Evolutionary conservation across 345 rosid genomes (phyloP).

Genomic region (Camelina neglecta): DNA sequence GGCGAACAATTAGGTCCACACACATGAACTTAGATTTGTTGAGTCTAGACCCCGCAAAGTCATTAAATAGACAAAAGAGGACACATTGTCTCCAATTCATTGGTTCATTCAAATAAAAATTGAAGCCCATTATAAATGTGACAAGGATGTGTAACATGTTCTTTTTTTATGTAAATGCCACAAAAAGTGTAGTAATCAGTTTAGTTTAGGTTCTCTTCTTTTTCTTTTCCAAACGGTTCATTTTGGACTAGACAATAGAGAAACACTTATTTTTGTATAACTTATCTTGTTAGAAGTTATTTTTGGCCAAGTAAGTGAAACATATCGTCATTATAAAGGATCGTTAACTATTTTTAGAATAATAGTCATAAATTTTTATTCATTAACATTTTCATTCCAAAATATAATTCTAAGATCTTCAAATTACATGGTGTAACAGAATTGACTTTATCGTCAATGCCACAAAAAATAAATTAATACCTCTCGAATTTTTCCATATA

Average conservation of each 20-base stretch:
- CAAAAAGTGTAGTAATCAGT: not conserved
- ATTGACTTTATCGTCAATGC: not conserved
- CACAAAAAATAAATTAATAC: conserved; percentile 16
- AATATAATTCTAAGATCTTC: no score
- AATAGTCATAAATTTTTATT: no score
- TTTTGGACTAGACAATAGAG: not conserved
- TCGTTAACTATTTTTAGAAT: not conserved
- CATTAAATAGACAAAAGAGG: not conserved
- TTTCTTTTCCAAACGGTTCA: not conserved
- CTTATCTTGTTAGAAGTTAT: not conserved
- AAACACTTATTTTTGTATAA: not conserved
- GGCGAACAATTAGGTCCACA: conserved; percentile 20
- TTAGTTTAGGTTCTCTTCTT: not conserved
- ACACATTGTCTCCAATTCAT: conserved; percentile 8
- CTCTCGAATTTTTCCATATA: not conserved
- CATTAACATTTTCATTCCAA: no score
- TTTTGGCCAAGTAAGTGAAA: not conserved
- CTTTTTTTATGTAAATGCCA: not conserved
- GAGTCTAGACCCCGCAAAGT: not conserved
- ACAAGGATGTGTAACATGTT: conserved; percentile 10
- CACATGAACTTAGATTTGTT: not conserved
- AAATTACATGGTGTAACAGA: not conserved
- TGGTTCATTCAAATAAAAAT: not conserved
- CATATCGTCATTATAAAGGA: not conserved
- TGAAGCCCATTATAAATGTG: not conserved